These are phyloP conservation scores for Rubia peregrina DNA, from an alignment of 305 asterid genomes.

Conservation along the genomic window DNA sequence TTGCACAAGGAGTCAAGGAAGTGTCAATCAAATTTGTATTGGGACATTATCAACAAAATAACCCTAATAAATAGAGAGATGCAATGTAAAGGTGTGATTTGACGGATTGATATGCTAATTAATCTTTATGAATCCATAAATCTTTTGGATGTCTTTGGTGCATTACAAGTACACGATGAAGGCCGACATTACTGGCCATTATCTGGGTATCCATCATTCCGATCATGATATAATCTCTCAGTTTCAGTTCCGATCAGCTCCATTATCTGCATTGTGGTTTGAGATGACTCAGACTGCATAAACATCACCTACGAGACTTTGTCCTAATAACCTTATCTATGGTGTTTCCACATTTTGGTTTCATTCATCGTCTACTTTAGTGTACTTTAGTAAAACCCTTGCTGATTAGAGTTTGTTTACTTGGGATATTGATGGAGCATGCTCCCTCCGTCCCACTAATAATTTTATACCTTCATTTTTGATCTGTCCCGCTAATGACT, in stretches of 20 bases:
- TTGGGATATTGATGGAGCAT: no score
- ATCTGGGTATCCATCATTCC: neutral
- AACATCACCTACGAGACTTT: neutral
- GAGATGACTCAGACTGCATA: constrained; percentile 1
- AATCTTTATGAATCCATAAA: neutral
- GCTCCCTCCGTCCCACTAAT: no score
- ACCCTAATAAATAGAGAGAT: no score
- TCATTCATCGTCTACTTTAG: no score
- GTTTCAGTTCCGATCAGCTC: neutral
- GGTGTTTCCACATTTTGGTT: neutral
- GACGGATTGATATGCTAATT: neutral
- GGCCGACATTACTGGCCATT: constrained; percentile 15
- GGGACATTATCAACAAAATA: neutral
- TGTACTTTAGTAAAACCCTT: no score
- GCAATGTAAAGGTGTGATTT: neutral
- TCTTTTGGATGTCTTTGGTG: neutral
- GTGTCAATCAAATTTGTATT: neutral
- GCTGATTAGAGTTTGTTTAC: no score
- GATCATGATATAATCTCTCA: neutral
- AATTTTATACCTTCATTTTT: no score
- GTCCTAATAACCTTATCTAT: neutral
- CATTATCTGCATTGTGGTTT: neutral
- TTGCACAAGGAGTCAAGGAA: neutral
- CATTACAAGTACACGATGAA: neutral
- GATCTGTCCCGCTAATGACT: no score